Base-by-base conservation (phyloP, 768 basidiomycete species). In the Phylloporus sp. region DNA sequence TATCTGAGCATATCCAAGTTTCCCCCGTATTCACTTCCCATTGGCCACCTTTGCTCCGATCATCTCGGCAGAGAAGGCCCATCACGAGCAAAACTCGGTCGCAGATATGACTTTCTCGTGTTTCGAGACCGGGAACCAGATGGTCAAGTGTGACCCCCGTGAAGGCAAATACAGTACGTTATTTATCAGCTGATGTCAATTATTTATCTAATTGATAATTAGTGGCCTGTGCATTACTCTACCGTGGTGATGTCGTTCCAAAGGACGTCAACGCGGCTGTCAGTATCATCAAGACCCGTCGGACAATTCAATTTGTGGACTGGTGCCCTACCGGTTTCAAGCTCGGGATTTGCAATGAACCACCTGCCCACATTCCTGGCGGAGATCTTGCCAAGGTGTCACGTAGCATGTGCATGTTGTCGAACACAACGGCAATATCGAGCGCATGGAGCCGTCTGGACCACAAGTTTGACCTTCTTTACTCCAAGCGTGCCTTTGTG, bases 11-110 rank as follows among this genome's bases (percentile, higher is more conserved):
- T 20, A 35, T 5, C 53, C 12, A 58, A 92, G 91, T 45, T 95
- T 95, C 88, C 94, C 94, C 56, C 91, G 94, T 65, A 97, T 98
- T 57, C 95, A 98, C 69, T 98, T 97, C 88, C 95, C 95, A 42
- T 79, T 97, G 59, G 95, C 95, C 45, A 95, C 92, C 55, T 97
- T 90, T 71, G 94, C 95, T 9, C 95, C 95, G 18, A 87, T 98
- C 57, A 78, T 97, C 65, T 95, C 93, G 12, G 84, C 84, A 23
- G 94, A 95, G 62, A 97, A 97, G 76, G 94, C 93, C 32, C 82
- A 82, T 57, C 95, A 98, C 65, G 95, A 98, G 71, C 91, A 94
- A 75, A 97, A 98, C 77, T 91, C 93, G 15, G 95, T 97, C 47
- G 84, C 93, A 35, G 95, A 98, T 63, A 97, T 98, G 93, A 98